These are phyloP conservation scores for Penicillium frequentans DNA, from an alignment of 2,329 filamentous ascomycete genomes.

Conservation along the genomic window DNA sequence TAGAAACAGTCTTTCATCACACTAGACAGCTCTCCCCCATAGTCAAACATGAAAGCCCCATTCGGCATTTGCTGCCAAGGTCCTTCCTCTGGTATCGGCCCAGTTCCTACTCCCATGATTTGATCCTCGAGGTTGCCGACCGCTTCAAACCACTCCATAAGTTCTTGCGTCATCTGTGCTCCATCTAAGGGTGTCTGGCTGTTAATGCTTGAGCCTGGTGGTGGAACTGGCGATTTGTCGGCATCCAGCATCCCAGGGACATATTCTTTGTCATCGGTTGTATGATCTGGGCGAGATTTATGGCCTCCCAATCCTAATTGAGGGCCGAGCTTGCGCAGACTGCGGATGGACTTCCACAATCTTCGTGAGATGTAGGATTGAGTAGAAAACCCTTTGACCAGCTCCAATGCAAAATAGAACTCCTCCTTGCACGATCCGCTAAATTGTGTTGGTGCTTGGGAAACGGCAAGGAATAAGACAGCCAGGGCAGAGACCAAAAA, in stretches of 20 bases:
- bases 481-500: constrained; percentile 64
- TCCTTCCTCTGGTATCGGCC: constrained; percentile 17
- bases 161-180: constrained; percentile 58
- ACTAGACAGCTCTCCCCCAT: constrained; percentile 58
- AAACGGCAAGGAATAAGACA: constrained; percentile 63
- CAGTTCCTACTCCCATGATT: constrained; percentile 35
- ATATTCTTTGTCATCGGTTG: neutral
- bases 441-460: constrained; percentile 61
- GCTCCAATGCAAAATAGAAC: constrained; percentile 64
- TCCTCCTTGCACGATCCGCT: constrained; percentile 59
- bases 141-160: constrained; percentile 63
- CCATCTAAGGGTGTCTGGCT: constrained; percentile 45
- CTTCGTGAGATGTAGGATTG: constrained; percentile 62
- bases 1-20: constrained; percentile 54
- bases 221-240: constrained; percentile 52
- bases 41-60: constrained; percentile 46
- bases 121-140: constrained; percentile 54
- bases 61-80: constrained; percentile 30
- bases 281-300: constrained; percentile 12
- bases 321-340: constrained; percentile 60
- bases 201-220: constrained; percentile 57
- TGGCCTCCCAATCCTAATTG: constrained; percentile 54
- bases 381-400: constrained; percentile 61
- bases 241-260: neutral
- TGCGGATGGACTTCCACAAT: constrained; percentile 62